Base-by-base conservation (phyloP, 2,329 filamentous ascomycete species). In the Plenodomus tracheiphilus region DNA sequence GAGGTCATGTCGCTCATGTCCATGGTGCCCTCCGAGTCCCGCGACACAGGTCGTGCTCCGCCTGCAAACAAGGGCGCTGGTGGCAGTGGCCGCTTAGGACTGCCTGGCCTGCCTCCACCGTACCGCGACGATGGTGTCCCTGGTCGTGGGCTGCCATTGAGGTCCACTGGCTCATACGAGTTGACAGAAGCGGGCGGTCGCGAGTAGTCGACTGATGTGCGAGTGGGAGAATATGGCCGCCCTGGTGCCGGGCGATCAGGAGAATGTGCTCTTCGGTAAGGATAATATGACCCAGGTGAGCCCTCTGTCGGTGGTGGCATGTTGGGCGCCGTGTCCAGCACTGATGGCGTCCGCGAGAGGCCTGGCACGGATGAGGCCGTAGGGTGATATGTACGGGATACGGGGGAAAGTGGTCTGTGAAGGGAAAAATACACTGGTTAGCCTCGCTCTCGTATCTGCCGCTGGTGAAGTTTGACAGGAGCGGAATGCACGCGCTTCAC, bases 121-220 rank as follows among this genome's bases (percentile, higher is more conserved):
- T 97, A 97, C 69, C 85, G 82, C 2, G 91, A 93, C 0, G 91
- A 91, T 1, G 93, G 91, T 0, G 93, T 97, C 4, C 93, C 93
- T 1, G 94, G 93, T 49, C 94, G 79, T 6, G 94, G 92, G 53
- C 85, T 92, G 41, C 94, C 94, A 65, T 97, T 93, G 50, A 97
- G 75, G 61, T 97, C 92, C 18, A 86, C 81, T 0, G 91, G 90
- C 72, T 97, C 94, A 72, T 94, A 97, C 3, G 85, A 81, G 19
- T 87, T 77, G 57, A 79, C 85, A 1, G 85, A 83, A 1, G 89
- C 83, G 2, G 90, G 86, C 8, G 89, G 88, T 43, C 89, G 82
- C 21, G 81, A 73, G 72, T 88, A 90, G 52, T 92, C 89, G 25
- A 77, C 75, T 2, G 78, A 78, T 18, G 68, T 75, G 49, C 68